Evolutionary conservation across 2,329 filamentous ascomycete genomes (phyloP), one percentile per base, ranked within the genome.

Genomic region (Cordyceps cateniannulata): DNA sequence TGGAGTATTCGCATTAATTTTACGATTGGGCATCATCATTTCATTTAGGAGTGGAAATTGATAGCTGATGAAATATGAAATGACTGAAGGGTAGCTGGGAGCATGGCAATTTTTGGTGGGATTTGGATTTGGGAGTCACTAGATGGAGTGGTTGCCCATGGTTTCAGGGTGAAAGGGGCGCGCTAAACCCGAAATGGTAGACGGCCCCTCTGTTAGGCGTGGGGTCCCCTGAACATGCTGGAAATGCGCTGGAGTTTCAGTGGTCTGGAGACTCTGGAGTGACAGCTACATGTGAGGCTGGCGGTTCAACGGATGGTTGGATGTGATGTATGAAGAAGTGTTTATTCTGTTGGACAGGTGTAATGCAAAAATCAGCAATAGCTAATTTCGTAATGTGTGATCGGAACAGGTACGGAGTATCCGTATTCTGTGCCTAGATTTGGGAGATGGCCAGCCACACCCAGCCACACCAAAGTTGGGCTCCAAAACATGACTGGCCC

Each of bases 101-200:
- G 20, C 42, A 47, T 47, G 22, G n/a, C 22, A 10, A 47, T 47
- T 25, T 25, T 24, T n/a, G 9, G 9, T 45, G 18, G 35, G 25
- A 45, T 25, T 8, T 6, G 22, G 14, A 18, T 29, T 44, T 5
- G 14, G 38, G 14, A 44, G 5, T 44, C 12, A 8, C 44, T 24
- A n/a, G 18, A 20, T 24, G 52, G 2, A 16, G 9, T 18, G 47
- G 58, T 60, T 60, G 58, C 58, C 58, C 58, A 55, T 60, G 59
- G 38, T 40, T 61, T 52, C 59, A 45, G 18, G 27, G 10, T 25
- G 45, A 6, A 14, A 48, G 42, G 22, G 55, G 27, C 14, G 44
- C 52, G 45, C 59, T 57, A 61, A 14, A 29, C 52, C 35, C 3
- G 25, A 52, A 56, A 52, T 42, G 5, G 20, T 8, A 18, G 47